A percentile compares a stretch with the other conserved stretches of the same genome.
Evolutionary conservation across 306 rosid genomes (phyloP).

Genomic region (Acacia melanoxylon): DNA sequence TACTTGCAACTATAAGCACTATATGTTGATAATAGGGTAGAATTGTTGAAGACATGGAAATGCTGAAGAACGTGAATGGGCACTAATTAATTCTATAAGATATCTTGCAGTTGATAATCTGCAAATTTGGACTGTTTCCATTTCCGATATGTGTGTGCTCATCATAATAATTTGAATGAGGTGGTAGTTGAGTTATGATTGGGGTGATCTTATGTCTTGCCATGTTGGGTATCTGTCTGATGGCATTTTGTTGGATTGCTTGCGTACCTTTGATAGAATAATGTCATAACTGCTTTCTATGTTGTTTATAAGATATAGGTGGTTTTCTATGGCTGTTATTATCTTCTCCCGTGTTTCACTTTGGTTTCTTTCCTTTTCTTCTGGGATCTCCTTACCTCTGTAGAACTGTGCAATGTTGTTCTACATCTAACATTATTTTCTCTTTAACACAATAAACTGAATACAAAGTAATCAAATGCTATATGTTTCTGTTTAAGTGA

Average conservation of each 20-base stretch:
- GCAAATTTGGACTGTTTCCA: not conserved
- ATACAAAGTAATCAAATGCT: not conserved
- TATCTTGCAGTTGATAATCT: not conserved
- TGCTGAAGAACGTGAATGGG: not conserved
- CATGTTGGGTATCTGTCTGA: not conserved
- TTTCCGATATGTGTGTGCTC: not conserved
- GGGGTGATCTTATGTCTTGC: not conserved
- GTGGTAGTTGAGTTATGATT: not conserved
- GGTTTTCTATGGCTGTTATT: not conserved
- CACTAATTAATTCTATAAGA: constrained; percentile 5
- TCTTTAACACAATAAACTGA: not conserved
- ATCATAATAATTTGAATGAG: not conserved
- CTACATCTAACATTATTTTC: not conserved
- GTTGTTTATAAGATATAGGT: not conserved
- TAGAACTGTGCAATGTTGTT: not conserved
- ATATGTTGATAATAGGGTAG: not conserved
- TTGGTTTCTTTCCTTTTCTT: constrained; percentile 10
- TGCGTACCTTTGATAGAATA: not conserved
- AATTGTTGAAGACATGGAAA: not conserved
- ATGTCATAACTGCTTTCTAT: not conserved
- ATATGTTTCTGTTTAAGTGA: not conserved
- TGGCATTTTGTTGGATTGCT: not conserved
- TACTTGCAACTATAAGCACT: not conserved
- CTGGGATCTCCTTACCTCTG: not conserved
- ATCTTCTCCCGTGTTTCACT: not conserved